A percentile compares a stretch with the other conserved stretches of the same genome.
phyloP scores from a whole-genome alignment of 2,329 filamentous ascomycete genomes.

The Xylariaceae sp. region DNA sequence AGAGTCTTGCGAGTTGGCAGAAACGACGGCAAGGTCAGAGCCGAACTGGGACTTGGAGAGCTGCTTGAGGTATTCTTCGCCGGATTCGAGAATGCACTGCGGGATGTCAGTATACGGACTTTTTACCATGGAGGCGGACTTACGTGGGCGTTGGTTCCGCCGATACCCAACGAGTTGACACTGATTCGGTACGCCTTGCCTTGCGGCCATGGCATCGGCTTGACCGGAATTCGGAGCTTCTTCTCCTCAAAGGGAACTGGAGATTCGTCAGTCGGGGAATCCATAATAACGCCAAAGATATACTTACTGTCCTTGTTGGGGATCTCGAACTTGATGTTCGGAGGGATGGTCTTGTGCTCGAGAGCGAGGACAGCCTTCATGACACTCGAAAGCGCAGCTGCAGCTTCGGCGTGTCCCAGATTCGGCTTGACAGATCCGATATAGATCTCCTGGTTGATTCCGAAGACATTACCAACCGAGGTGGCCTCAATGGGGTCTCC shows the following conservation, averaged over 20 bases:
- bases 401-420: conserved; percentile 41
- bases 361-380: conserved; percentile 41
- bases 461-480: conserved; percentile 29
- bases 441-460: conserved; percentile 14
- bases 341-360: conserved; percentile 37
- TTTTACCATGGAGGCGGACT: no score
- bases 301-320: conserved; percentile 30
- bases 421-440: conserved; percentile 29
- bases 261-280: neutral
- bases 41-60: no score
- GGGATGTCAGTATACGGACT: no score
- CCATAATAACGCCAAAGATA: neutral
- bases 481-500: conserved; percentile 35
- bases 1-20: no score
- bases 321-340: conserved; percentile 35
- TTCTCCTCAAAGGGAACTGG: conserved; percentile 27
- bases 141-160: conserved; percentile 35
- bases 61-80: no score
- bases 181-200: conserved; percentile 24
- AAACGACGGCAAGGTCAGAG: no score
- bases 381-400: conserved; percentile 38
- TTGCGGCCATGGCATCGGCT: conserved; percentile 32
- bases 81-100: no score
- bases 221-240: conserved; percentile 30
- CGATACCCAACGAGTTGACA: conserved; percentile 36